Evolutionary conservation across 2,329 filamentous ascomycete genomes (phyloP).

Genomic region (Colletotrichum chrysophilum): DNA sequence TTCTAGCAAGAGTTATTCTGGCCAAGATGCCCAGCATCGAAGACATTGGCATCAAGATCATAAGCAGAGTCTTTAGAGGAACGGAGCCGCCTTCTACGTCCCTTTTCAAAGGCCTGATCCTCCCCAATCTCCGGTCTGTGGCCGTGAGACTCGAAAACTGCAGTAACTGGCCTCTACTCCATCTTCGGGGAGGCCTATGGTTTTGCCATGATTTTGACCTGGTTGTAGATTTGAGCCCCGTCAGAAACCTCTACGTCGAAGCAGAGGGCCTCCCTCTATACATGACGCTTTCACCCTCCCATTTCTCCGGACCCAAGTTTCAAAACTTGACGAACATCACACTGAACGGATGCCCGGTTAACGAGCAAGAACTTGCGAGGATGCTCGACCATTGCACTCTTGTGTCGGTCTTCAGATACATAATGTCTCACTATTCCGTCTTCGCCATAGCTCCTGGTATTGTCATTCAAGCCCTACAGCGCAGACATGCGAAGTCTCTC

Average conservation of each 20-base stretch:
- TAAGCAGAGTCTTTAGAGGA: not conserved
- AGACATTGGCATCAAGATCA: not conserved
- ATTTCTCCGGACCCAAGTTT: not conserved
- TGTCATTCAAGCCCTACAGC: not conserved
- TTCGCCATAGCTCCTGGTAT: fast-evolving
- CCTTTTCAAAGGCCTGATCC: not conserved
- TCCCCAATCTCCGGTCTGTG: not conserved
- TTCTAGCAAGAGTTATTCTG: not conserved
- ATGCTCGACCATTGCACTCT: not conserved
- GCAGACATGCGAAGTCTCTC: not conserved
- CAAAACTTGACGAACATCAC: not conserved
- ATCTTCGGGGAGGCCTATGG: fast-evolving
- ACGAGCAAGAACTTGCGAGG: not conserved
- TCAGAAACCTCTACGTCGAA: not conserved
- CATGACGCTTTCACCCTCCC: not conserved
- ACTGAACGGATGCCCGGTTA: not conserved
- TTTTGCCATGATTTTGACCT: not conserved
- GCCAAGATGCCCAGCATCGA: not conserved
- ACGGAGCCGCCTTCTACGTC: not conserved
- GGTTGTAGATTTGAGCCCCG: not conserved
- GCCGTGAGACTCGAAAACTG: not conserved
- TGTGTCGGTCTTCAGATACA: not conserved
- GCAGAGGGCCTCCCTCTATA: not conserved
- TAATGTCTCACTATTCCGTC: fast-evolving
- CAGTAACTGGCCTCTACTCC: not conserved